Evolutionary conservation across 139 green algal species (phyloP).

Genomic region (Chlorella sp.): DNA sequence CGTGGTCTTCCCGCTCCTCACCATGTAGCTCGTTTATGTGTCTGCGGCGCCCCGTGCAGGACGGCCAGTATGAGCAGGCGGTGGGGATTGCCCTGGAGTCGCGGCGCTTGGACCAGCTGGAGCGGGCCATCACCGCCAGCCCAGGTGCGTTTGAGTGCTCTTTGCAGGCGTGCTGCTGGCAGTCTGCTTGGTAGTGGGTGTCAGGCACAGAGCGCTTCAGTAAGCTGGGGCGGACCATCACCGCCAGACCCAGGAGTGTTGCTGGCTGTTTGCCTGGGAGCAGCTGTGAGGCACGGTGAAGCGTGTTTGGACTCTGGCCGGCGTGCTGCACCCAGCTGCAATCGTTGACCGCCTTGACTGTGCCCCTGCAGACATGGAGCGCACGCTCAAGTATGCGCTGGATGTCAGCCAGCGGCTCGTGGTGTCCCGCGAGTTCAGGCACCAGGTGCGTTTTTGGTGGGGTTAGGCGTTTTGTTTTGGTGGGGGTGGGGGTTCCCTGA

Average conservation of each 20-base stretch:
- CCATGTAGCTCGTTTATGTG: too few species aligned
- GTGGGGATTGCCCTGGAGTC: constrained; percentile 95
- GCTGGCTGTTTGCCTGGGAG: too few species aligned
- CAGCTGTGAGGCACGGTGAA: too few species aligned
- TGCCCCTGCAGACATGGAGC: constrained; percentile 7
- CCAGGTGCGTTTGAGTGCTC: constrained; percentile 7
- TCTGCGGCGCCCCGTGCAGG: not conserved
- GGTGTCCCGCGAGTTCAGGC: constrained; percentile 84
- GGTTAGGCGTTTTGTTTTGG: too few species aligned
- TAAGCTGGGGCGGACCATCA: not conserved
- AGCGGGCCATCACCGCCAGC: constrained; percentile 65
- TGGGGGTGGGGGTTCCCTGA: too few species aligned
- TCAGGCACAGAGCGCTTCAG: too few species aligned
- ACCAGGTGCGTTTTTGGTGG: constrained; percentile 43
- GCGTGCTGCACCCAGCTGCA: too few species aligned
- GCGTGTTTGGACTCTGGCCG: too few species aligned
- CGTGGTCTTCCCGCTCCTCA: too few species aligned
- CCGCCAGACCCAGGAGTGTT: too few species aligned
- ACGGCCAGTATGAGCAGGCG: constrained; percentile 93
- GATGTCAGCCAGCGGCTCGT: constrained; percentile 84
- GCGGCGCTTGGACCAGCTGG: constrained; percentile 89
- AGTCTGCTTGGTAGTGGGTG: too few species aligned
- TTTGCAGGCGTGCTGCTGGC: not conserved
- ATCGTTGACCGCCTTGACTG: too few species aligned
- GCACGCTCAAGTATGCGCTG: constrained; percentile 87